Evolutionary conservation across 116 monocot species (phyloP).

Genomic region (Dioscorea cayenensis): DNA sequence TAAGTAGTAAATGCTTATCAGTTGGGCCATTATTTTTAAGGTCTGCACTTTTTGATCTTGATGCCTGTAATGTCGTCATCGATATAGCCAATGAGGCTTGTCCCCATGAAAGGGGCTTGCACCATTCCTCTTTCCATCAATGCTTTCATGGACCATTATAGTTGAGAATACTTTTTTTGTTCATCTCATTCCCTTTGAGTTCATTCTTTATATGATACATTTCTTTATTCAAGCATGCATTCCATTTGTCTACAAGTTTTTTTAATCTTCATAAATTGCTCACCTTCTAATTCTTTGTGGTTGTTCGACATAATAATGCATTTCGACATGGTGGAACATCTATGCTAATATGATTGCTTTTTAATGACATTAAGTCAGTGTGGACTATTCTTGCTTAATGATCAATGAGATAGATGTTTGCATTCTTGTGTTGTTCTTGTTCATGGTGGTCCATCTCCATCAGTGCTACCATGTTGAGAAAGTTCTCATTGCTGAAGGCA

Average conservation of each 20-base stretch:
- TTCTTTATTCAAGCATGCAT: background rate
- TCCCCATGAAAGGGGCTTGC: background rate
- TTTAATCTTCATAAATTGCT: background rate
- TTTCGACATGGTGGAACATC: background rate
- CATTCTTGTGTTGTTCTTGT: background rate
- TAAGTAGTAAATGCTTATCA: background rate
- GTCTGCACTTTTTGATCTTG: background rate
- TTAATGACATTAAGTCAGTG: background rate
- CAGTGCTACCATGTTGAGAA: background rate
- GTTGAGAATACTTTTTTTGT: background rate
- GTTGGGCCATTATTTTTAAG: background rate
- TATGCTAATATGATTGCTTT: background rate
- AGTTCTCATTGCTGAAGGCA: conserved; percentile 1
- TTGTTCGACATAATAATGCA: background rate
- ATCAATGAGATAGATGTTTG: background rate
- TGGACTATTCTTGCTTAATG: background rate
- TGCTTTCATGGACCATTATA: background rate
- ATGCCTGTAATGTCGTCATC: background rate
- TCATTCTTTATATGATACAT: background rate
- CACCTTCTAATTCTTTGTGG: background rate
- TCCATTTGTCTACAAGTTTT: background rate
- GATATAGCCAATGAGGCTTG: background rate
- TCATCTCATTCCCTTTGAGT: background rate
- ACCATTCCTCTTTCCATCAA: background rate
- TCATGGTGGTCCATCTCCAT: background rate